These are phyloP conservation scores for Rhodotorula sp. DNA, from an alignment of 1,284 basidiomycete genomes.

Conservation along the genomic window DNA sequence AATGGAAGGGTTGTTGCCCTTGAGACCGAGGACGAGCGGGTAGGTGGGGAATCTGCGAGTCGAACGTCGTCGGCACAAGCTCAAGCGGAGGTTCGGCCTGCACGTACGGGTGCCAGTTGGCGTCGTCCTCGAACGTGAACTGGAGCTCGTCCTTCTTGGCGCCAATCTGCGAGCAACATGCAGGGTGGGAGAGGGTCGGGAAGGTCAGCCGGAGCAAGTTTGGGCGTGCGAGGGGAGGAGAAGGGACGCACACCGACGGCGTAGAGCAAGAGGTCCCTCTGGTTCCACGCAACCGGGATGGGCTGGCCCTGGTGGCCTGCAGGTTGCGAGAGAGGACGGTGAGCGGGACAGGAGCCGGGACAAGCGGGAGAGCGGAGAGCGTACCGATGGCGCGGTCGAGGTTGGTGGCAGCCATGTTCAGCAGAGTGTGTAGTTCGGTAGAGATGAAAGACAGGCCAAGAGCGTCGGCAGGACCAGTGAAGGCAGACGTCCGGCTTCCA, in stretches of 20 bases:
- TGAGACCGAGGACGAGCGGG: constrained; percentile 49
- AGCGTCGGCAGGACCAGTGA: no score
- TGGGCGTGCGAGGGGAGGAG: no score
- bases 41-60: constrained; percentile 48
- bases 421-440: not conserved
- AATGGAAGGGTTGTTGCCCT: constrained; percentile 44
- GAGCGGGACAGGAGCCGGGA: not conserved
- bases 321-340: not conserved
- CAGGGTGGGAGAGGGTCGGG: no score
- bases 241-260: constrained; percentile 1
- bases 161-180: constrained; percentile 41
- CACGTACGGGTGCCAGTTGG: constrained; percentile 47
- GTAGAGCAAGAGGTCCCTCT: constrained; percentile 48
- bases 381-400: constrained; percentile 32
- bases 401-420: constrained; percentile 16
- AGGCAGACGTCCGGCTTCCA: not conserved
- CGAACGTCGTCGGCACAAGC: not conserved
- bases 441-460: constrained; percentile 3
- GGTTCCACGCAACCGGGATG: constrained; percentile 50
- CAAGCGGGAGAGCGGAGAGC: not conserved
- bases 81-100: not conserved
- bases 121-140: constrained; percentile 48
- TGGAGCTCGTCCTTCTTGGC: constrained; percentile 48
- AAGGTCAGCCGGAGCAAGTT: not conserved
- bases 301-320: constrained; percentile 46